phyloP scores from a whole-genome alignment of 2,329 filamentous ascomycete species.

The Neurospora sp. region DNA sequence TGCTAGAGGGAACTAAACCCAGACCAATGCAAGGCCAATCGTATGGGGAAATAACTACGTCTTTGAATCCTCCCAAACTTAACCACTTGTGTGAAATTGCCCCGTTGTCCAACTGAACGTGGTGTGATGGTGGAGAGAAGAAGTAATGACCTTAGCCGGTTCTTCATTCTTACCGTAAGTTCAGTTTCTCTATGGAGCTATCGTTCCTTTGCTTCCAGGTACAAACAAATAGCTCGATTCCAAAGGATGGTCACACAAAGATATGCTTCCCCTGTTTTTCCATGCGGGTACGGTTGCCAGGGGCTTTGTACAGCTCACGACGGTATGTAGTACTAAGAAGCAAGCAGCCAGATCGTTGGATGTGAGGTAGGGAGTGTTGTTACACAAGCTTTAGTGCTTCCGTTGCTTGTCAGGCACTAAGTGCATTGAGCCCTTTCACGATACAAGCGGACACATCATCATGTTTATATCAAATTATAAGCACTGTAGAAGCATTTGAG shows the following conservation, averaged over 20 bases:
- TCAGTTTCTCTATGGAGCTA: neutral
- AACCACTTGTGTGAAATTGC: neutral
- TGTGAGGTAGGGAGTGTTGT: neutral
- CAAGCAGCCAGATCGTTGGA: neutral
- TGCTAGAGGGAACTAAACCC: neutral
- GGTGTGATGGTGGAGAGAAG: neutral
- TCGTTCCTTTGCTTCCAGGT: neutral
- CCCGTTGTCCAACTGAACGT: neutral
- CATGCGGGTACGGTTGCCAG: neutral
- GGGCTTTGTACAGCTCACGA: neutral
- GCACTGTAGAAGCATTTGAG: neutral
- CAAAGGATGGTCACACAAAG: neutral
- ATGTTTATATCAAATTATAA: neutral
- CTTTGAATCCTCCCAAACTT: neutral
- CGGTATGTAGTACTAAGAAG: neutral
- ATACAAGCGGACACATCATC: neutral
- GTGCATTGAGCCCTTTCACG: neutral
- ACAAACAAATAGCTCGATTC: neutral
- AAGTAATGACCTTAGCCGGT: neutral
- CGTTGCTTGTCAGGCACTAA: neutral
- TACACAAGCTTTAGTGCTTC: neutral
- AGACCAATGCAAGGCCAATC: neutral
- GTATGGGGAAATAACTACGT: neutral
- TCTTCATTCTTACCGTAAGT: neutral
- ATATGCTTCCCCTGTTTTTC: neutral